Evolutionary conservation across 768 basidiomycete species (phyloP).

Genomic region (Phylloporus arenicola): DNA sequence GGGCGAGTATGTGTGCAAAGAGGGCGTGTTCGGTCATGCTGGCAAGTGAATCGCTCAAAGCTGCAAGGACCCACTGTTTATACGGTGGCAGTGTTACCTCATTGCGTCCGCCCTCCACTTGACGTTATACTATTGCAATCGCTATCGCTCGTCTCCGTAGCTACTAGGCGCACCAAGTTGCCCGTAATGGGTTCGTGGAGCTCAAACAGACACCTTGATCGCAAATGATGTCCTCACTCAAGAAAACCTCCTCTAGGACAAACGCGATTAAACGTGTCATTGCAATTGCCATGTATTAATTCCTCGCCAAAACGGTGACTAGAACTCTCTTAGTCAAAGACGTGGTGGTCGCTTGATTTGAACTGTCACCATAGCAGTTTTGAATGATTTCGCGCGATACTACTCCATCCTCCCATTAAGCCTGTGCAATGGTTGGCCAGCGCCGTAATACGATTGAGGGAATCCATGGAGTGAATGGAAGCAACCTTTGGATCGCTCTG

Average conservation of each 20-base stretch:
- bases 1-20: slow-evolving; percentile 38
- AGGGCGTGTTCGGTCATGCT: slow-evolving; percentile 24
- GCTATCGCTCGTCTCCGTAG: too few species aligned
- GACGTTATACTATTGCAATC: too few species aligned
- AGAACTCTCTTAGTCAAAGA: not conserved
- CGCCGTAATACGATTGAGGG: too few species aligned
- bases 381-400: too few species aligned
- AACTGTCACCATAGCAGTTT: not conserved
- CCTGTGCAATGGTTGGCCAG: not conserved
- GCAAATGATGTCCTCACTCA: too few species aligned
- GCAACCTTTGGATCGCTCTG: too few species aligned
- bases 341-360: not conserved
- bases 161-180: too few species aligned
- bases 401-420: not conserved
- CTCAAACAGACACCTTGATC: too few species aligned
- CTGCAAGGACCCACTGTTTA: slow-evolving; percentile 9
- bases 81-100: slow-evolving; percentile 19
- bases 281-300: too few species aligned
- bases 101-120: not conserved
- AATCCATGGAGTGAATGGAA: not conserved
- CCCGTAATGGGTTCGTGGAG: too few species aligned
- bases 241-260: too few species aligned
- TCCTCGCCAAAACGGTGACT: not conserved
- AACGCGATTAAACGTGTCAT: too few species aligned
- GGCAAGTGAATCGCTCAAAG: not conserved